Evolutionary conservation across 495 filamentous ascomycete species (phyloP).

Genomic region (Penicillium pancosmium): DNA sequence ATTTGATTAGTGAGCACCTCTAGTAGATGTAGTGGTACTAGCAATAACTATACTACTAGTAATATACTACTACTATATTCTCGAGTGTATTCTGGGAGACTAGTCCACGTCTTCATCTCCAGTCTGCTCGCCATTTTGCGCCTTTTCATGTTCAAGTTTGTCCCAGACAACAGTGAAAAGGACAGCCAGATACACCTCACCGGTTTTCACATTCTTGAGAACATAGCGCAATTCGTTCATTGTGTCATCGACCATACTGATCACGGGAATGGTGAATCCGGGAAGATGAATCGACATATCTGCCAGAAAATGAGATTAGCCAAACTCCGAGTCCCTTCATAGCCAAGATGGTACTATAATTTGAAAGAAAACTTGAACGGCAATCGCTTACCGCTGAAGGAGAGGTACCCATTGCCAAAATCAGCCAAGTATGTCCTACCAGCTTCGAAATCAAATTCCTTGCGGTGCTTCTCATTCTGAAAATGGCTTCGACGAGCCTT

Average conservation of each 20-base stretch:
- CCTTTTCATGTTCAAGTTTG: not conserved
- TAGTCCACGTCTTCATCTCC: not conserved
- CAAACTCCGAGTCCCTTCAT: not conserved
- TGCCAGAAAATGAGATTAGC: constrained; percentile 14
- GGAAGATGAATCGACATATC: constrained; percentile 81
- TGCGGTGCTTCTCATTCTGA: constrained; percentile 46
- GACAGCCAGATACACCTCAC: constrained; percentile 75
- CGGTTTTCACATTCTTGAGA: constrained; percentile 72
- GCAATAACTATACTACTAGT: no score
- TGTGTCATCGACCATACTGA: constrained; percentile 83
- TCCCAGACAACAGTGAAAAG: constrained; percentile 66
- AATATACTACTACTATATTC: not conserved
- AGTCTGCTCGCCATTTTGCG: not conserved
- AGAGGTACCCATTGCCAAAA: constrained; percentile 92
- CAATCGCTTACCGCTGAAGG: constrained; percentile 66
- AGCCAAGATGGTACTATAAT: not conserved
- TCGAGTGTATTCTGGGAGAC: not conserved
- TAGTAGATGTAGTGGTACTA: not conserved
- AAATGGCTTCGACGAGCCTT: constrained; percentile 67
- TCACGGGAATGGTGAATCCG: constrained; percentile 73
- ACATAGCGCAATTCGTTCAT: constrained; percentile 81
- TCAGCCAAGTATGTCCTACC: constrained; percentile 71
- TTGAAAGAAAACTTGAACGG: no score
- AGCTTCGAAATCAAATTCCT: constrained; percentile 58
- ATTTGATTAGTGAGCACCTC: not conserved